Evolutionary conservation across 2,329 filamentous ascomycete species (phyloP), one percentile per base, ranked within the genome.

Genomic region (Hypoxylon sp.): DNA sequence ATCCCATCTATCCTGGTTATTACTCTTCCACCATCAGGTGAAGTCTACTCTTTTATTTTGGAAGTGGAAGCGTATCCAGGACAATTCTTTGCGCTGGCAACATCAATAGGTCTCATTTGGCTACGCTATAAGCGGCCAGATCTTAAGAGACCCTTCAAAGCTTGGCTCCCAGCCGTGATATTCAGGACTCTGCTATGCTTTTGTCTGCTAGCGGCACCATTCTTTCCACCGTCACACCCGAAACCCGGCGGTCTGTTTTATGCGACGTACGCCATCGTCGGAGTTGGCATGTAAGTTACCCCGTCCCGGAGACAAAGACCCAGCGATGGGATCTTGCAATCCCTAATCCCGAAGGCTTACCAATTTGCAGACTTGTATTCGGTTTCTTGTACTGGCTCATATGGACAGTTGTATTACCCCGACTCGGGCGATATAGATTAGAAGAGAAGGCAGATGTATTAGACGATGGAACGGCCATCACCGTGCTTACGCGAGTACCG

Each of bases 21-120:
- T 38, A 69, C 77, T 0, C 72, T 88, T 0, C 86, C 86, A 0
- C 85, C 86, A 0, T 83, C 85, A 0, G 75, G 77, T 2, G 80
- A 87, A 35, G 83, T 87, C 0, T 91, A 90, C 68, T 85, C 82
- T 7, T 89, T 91, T 61, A 89, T 90, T 19, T 72, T 89, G 0
- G 86, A 90, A 35, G 82, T 90, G 0, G 86, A 90, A 62, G 85
- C 83, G 0, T 90, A 89, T 58, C 81, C 86, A 0, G 82, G 76
- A 0, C 82, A 88, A 50, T 73, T 89, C 9, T 78, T 86, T 46
- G 77, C 77, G 0, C 65, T 89, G 1, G 80, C 82, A 0, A 72
- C 83, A 0, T 80, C 80, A 0, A 58, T 77, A 5, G 86, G 86
- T 0, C 71, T 89, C 0, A 60, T 89, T 0, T 78, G 82, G 68